Evolutionary conservation across 345 rosid species (phyloP).

Genomic region (Syzygium jambos): DNA sequence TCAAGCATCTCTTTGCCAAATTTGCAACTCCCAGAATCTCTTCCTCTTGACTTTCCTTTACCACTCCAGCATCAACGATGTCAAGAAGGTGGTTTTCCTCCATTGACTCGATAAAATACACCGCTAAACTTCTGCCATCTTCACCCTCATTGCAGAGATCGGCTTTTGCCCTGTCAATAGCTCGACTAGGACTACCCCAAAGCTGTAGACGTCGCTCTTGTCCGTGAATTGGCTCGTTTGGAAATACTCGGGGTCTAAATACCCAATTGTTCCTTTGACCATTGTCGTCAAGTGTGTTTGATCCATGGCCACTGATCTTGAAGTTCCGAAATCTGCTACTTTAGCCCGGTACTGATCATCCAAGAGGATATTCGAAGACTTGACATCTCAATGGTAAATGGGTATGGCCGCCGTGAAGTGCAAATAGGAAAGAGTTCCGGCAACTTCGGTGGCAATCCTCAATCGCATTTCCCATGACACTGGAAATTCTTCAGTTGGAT

Average conservation of each 20-base stretch:
- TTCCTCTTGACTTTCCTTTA: background rate
- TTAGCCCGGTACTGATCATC: constrained; percentile 3
- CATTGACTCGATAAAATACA: constrained; percentile 3
- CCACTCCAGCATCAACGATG: background rate
- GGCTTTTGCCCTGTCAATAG: background rate
- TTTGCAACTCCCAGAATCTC: background rate
- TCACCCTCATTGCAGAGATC: background rate
- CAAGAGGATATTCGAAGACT: constrained; percentile 9
- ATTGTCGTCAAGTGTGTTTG: constrained; percentile 11
- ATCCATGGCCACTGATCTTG: background rate
- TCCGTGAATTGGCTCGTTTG: constrained; percentile 7
- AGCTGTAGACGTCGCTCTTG: constrained; percentile 14
- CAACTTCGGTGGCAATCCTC: background rate
- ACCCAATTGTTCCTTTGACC: constrained; percentile 11
- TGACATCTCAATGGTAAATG: constrained; percentile 10
- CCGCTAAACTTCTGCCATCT: constrained; percentile 3
- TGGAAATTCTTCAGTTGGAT: background rate
- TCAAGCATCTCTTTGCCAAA: constrained; percentile 10
- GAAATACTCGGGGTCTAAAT: constrained; percentile 12
- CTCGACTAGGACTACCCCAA: constrained; percentile 11
- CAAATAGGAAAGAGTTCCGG: background rate
- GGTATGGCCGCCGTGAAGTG: constrained; percentile 5
- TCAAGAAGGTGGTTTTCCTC: constrained; percentile 1
- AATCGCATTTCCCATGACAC: background rate
- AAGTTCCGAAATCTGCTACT: constrained; percentile 13